Base-by-base conservation (phyloP, 345 rosid species). In the Hevea brasiliensis region DNA sequence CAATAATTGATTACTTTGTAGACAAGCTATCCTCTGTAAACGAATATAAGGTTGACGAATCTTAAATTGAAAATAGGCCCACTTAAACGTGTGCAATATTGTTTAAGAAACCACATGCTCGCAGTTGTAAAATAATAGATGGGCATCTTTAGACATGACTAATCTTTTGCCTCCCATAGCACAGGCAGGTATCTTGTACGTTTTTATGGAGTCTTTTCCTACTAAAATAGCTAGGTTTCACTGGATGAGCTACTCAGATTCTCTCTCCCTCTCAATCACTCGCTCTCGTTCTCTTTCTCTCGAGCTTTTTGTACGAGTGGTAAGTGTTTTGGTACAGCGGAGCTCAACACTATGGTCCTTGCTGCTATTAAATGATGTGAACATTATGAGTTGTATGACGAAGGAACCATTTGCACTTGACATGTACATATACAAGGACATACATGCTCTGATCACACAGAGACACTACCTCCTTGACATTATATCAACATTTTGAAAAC, bases 21-120 rank as follows among this genome's bases (percentile, higher is more conserved):
- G 47, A 47, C 41, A 66, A 66, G 70, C 70, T 15, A 66, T 26
- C 57, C 54, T 45, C 70, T 66, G 70, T 47, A 66, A 65, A 65
- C 56, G 70, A 66, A 66, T 27, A 45, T 1, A 66, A 47, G 41
- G 70, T 24, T 14, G 41, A 47, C 70, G 20, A 66, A 47, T 47
- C 70, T 27, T 47, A 18, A 35, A 66, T 26, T 48, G 56, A n/a
- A 32, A 32, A 32, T 1, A 32, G 70, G 32, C 70, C 21, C 35
- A 45, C 63, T 26, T 26, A 14, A 14, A 11, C 60, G 37, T n/a
- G 59, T 56, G 29, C n/a, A 5, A 53, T 18, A 53, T 53, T 62
- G 27, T 62, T 40, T 20, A n/a, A 62, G 48, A 21, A 62, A 62
- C 8, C 26, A 62, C 45, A 37, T 37, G 67, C 67, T 20, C 2